These are phyloP conservation scores for Pueraria montana DNA, from an alignment of 306 rosid genomes.

Conservation along the genomic window DNA sequence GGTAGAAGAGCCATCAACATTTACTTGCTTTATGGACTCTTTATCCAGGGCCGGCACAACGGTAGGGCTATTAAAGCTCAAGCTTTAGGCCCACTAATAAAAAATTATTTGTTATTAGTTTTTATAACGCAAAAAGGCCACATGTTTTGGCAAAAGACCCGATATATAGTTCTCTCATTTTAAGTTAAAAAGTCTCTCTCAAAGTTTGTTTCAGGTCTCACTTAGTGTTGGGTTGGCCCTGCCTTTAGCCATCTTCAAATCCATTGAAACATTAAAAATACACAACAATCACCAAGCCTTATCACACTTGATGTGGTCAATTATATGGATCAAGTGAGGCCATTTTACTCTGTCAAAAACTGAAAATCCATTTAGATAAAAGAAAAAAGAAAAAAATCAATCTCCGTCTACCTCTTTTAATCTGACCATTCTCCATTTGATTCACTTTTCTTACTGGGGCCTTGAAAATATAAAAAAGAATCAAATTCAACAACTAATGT, in stretches of 20 bases:
- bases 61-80: no score
- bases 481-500: not conserved
- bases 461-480: not conserved
- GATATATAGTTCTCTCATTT: no score
- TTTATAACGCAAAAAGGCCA: no score
- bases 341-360: not conserved
- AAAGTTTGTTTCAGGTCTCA: no score
- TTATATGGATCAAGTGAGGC: not conserved
- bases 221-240: no score
- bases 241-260: not conserved
- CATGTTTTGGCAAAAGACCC: no score
- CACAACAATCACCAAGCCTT: not conserved
- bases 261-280: not conserved
- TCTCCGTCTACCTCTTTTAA: not conserved
- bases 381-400: no score
- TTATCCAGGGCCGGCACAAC: not conserved
- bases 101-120: no score
- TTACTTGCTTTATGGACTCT: constrained; percentile 19
- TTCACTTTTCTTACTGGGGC: not conserved
- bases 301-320: not conserved
- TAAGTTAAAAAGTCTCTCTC: no score
- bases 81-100: no score
- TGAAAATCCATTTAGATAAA: not conserved
- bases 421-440: constrained; percentile 1
- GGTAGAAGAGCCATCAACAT: constrained; percentile 12